phyloP scores from a whole-genome alignment of 116 monocot species.

The Trichopus zeylanicus region DNA sequence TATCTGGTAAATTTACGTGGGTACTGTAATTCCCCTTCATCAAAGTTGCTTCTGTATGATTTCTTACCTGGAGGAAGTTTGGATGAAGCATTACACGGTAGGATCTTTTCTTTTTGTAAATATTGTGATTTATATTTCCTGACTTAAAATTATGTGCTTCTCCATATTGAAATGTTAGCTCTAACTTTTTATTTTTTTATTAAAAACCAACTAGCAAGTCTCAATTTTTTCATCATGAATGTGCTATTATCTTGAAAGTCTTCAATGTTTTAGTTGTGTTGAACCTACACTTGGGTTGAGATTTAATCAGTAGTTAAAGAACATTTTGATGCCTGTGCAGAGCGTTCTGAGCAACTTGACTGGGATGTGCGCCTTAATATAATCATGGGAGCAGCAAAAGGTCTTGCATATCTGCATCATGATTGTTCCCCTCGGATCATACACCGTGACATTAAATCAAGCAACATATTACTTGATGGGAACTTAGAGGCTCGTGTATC shows the following conservation, averaged over 20 bases:
- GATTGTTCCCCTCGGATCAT: conserved; percentile 96
- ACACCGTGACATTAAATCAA: conserved; percentile 97
- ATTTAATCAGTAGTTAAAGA: conserved; percentile 1
- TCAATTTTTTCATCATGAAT: too few species aligned
- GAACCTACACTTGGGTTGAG: neutral
- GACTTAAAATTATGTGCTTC: too few species aligned
- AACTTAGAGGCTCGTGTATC: conserved; percentile 94
- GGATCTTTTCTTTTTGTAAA: neutral
- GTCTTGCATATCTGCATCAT: conserved; percentile 92
- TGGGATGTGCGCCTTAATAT: conserved; percentile 96
- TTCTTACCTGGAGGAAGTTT: conserved; percentile 91
- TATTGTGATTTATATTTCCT: neutral
- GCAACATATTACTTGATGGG: conserved; percentile 92
- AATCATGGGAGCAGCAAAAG: conserved; percentile 94
- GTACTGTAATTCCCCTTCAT: conserved; percentile 93
- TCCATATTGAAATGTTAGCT: too few species aligned
- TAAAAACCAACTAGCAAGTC: too few species aligned
- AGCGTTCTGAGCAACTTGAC: conserved; percentile 79
- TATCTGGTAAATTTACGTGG: conserved; percentile 97
- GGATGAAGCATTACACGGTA: conserved; percentile 94
- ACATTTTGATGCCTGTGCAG: conserved; percentile 30
- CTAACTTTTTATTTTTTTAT: too few species aligned
- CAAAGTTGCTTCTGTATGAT: conserved; percentile 89
- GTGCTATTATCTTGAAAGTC: too few species aligned
- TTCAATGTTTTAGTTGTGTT: too few species aligned